phyloP scores from a whole-genome alignment of 768 basidiomycete species.

The Calvatia gigantea region DNA sequence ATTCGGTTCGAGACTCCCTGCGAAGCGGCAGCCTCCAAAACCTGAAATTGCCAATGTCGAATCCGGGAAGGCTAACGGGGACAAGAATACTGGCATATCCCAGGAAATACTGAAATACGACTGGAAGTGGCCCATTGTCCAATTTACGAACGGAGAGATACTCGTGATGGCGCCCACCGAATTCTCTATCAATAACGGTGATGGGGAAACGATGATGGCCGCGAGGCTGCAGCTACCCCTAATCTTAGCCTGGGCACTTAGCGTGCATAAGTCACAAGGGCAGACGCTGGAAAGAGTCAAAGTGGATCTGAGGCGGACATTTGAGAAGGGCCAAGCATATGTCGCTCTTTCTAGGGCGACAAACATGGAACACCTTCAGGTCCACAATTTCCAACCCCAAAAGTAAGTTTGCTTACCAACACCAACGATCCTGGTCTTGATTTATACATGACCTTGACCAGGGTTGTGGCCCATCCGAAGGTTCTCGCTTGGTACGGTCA shows the following conservation, averaged over 20 bases:
- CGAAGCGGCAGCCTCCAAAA: conserved; percentile 37
- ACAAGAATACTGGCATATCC: background rate
- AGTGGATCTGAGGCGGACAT: conserved; percentile 70
- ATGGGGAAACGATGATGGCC: conserved; percentile 53
- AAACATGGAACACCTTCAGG: conserved; percentile 59
- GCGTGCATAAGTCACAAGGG: conserved; percentile 88
- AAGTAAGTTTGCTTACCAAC: conserved; percentile 38
- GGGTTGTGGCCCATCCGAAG: conserved; percentile 61
- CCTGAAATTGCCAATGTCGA: conserved; percentile 31
- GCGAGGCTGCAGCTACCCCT: conserved; percentile 53
- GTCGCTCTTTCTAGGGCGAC: conserved; percentile 75
- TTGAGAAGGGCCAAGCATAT: conserved; percentile 81
- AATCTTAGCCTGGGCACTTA: conserved; percentile 86
- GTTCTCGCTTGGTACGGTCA: conserved; percentile 56
- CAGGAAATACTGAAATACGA: background rate
- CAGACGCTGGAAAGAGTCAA: conserved; percentile 58
- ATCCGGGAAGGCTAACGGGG: background rate
- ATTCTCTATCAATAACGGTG: conserved; percentile 62
- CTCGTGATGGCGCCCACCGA: conserved; percentile 50
- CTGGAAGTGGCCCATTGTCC: conserved; percentile 54
- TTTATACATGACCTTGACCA: conserved; percentile 22
- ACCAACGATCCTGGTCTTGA: background rate
- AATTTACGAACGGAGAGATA: conserved; percentile 46
- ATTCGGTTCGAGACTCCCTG: conserved; percentile 38
- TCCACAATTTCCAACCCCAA: conserved; percentile 55